Percentiles rank a stretch among this genome's conserved stretches.
Conservation (phyloP, 495 filamentous ascomycete species). For the Neurospora intermedia region DNA sequence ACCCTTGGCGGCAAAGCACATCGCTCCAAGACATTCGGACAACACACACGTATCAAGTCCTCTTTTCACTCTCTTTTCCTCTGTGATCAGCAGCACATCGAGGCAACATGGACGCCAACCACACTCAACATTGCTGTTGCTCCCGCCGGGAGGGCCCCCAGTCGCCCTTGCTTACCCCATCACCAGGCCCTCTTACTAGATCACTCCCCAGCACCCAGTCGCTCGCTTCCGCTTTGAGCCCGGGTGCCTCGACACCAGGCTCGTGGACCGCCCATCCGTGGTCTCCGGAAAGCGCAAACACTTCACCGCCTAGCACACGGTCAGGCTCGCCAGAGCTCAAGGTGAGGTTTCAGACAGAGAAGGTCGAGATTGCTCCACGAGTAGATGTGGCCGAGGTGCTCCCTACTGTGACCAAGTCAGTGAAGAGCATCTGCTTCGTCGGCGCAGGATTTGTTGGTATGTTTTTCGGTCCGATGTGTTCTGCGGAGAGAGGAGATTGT, state of each 20-base stretch:
- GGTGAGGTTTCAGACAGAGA: slow-evolving; percentile 2
- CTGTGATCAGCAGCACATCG: not conserved
- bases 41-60: not conserved
- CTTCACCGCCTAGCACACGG: slow-evolving; percentile 15
- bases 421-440: slow-evolving; percentile 38
- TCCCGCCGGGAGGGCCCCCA: not conserved
- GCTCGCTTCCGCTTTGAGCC: slow-evolving; percentile 13
- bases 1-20: not conserved
- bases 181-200: slow-evolving; percentile 4
- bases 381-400: not conserved
- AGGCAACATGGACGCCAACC: not conserved
- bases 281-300: slow-evolving; percentile 12
- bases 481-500: not conserved
- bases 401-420: slow-evolving; percentile 3
- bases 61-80: not conserved
- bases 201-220: slow-evolving; percentile 19
- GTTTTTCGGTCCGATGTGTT: not conserved
- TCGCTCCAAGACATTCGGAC: not conserved
- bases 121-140: not conserved
- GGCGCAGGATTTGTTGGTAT: slow-evolving; percentile 25
- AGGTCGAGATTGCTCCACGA: slow-evolving; percentile 3
- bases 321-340: slow-evolving; percentile 15
- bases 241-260: slow-evolving; percentile 10
- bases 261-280: slow-evolving; percentile 15
- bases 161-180: not conserved